phyloP scores from a whole-genome alignment of 1,139 yeast species.

The Taphrina communis region DNA sequence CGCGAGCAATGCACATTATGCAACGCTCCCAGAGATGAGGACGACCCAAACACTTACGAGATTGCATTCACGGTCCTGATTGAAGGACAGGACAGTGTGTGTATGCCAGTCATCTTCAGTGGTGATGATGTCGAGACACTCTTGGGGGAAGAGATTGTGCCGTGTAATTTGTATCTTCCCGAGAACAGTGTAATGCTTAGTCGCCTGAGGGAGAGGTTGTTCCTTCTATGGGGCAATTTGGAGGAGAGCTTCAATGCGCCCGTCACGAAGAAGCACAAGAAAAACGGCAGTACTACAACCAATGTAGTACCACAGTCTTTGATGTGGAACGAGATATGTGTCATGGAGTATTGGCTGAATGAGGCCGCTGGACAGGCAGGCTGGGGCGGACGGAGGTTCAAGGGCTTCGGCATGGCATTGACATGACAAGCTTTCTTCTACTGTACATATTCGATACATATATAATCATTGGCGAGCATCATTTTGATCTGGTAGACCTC shows the following conservation, averaged over 20 bases:
- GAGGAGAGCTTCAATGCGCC: slow-evolving; percentile 38
- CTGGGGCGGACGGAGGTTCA: slow-evolving; percentile 26
- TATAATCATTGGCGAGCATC: neutral
- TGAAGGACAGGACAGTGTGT: slow-evolving; percentile 42
- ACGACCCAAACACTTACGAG: slow-evolving; percentile 35
- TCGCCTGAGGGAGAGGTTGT: slow-evolving; percentile 31
- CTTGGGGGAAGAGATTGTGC: slow-evolving; percentile 29
- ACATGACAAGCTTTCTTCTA: neutral
- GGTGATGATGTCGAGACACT: slow-evolving; percentile 41
- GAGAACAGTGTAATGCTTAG: slow-evolving; percentile 26
- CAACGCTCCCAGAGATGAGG: slow-evolving; percentile 5
- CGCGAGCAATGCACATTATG: slow-evolving; percentile 24
- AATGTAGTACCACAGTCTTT: slow-evolving; percentile 8
- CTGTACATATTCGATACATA: slow-evolving; percentile 7
- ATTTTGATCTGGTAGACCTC: neutral
- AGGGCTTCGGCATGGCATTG: slow-evolving; percentile 29
- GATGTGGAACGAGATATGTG: slow-evolving; percentile 31
- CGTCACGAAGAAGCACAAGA: slow-evolving; percentile 14
- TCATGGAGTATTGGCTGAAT: slow-evolving; percentile 30
- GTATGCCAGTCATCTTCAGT: slow-evolving; percentile 40
- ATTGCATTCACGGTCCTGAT: slow-evolving; percentile 36
- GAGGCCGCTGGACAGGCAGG: slow-evolving; percentile 34
- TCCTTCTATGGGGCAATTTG: slow-evolving; percentile 40
- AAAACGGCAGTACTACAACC: neutral
- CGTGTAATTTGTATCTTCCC: slow-evolving; percentile 30